A percentile compares a stretch with the other conserved stretches of the same genome.
These are phyloP conservation scores for Tillandsia fasciculata DNA, from an alignment of 176 grass and related monocot species.

Conservation along the genomic window DNA sequence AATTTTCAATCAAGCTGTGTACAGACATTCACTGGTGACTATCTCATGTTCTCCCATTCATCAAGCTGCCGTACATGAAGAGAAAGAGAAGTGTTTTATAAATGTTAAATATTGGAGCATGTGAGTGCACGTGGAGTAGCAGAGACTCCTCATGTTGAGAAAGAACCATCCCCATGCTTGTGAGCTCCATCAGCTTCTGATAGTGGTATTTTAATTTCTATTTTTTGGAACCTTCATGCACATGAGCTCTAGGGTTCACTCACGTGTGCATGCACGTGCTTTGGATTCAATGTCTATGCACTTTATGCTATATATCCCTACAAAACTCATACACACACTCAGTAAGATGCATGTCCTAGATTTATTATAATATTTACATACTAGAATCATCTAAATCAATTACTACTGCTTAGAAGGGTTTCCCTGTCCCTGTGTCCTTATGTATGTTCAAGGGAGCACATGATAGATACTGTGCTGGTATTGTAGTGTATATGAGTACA, in stretches of 20 bases:
- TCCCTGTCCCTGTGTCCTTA: too few relatives aligned
- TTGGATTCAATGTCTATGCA: slow-evolving; percentile 31
- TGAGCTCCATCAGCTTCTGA: slow-evolving; percentile 24
- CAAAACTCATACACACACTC: slow-evolving; percentile 17
- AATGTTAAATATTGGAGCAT: slow-evolving; percentile 20
- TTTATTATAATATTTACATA: too few relatives aligned
- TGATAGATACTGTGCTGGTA: too few relatives aligned
- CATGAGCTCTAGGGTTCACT: slow-evolving; percentile 33
- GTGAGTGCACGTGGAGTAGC: slow-evolving; percentile 61
- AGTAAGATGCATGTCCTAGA: too few relatives aligned
- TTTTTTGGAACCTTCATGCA: slow-evolving; percentile 75
- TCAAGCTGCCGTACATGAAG: neutral
- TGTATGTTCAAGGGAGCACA: too few relatives aligned
- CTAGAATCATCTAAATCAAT: too few relatives aligned
- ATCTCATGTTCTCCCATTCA: too few relatives aligned
- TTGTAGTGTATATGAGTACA: too few relatives aligned
- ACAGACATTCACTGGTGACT: slow-evolving; percentile 18
- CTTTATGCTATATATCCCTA: neutral
- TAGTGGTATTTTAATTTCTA: neutral
- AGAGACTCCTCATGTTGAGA: slow-evolving; percentile 34
- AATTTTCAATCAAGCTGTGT: neutral
- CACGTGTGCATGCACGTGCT: slow-evolving; percentile 62
- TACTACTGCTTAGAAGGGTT: too few relatives aligned
- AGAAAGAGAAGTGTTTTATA: neutral
- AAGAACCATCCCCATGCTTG: slow-evolving; percentile 30